These are phyloP conservation scores for Globisporangium nunn DNA, from an alignment of 352 stramenopile genomes.

Conservation along the genomic window DNA sequence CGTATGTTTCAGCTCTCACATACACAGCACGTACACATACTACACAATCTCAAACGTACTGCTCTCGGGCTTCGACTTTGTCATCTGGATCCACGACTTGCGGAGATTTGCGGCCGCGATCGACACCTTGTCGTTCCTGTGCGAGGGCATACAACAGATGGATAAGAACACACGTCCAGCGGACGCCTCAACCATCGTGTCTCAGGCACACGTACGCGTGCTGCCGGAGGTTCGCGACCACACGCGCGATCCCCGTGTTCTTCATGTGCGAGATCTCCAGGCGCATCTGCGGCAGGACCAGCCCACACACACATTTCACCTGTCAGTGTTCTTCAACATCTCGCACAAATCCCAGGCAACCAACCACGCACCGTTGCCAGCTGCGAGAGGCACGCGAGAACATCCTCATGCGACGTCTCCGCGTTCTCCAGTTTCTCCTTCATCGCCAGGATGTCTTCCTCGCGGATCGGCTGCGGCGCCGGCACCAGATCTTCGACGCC, in stretches of 20 bases:
- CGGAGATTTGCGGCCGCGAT: constrained; percentile 56
- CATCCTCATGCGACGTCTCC: constrained; percentile 56
- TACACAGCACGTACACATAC: background rate
- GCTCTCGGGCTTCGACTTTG: constrained; percentile 30
- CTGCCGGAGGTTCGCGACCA: constrained; percentile 60
- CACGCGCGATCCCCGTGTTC: constrained; percentile 55
- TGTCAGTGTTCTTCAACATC: background rate
- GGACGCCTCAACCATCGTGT: background rate
- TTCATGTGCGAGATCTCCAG: constrained; percentile 58
- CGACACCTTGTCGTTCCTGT: constrained; percentile 77
- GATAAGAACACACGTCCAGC: background rate
- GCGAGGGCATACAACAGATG: background rate
- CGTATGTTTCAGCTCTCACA: background rate
- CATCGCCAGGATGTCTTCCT: constrained; percentile 44
- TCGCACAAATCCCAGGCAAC: background rate
- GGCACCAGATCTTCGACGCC: constrained; percentile 38
- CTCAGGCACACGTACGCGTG: constrained; percentile 41
- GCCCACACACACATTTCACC: background rate
- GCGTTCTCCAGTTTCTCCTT: constrained; percentile 49
- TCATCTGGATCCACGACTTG: constrained; percentile 65
- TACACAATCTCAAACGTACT: constrained; percentile 2
- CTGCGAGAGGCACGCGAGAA: constrained; percentile 47
- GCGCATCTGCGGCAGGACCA: constrained; percentile 36
- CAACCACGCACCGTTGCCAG: constrained; percentile 31
- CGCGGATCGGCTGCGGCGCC: constrained; percentile 38